Conservation (phyloP, 164 flowering plant species). For the Macadamia tetraphylla region DNA sequence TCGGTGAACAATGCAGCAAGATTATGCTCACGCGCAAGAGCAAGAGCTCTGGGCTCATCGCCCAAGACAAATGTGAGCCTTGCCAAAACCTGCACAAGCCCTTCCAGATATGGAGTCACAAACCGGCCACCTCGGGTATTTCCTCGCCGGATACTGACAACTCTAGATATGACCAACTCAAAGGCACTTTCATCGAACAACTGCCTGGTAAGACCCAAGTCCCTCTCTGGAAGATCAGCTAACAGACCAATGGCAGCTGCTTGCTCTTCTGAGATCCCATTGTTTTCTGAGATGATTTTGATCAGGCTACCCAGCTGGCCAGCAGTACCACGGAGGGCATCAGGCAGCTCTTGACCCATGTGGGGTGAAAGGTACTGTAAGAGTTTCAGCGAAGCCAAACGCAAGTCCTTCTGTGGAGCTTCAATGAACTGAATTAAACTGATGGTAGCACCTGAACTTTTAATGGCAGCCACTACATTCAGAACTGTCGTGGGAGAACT, state of each 20-base stretch:
- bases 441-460: conserved; percentile 82
- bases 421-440: conserved; percentile 96
- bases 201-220: conserved; percentile 67
- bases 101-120: conserved; percentile 78
- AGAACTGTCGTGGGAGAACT: conserved; percentile 44
- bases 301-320: conserved; percentile 80
- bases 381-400: conserved; percentile 77
- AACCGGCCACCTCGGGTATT: conserved; percentile 68
- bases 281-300: conserved; percentile 50
- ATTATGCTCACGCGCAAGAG: conserved; percentile 56
- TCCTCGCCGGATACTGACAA: conserved; percentile 55
- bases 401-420: conserved; percentile 77
- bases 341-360: conserved; percentile 85
- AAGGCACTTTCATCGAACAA: conserved; percentile 78
- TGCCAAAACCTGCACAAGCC: conserved; percentile 71
- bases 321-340: conserved; percentile 63
- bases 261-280: conserved; percentile 80
- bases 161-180: conserved; percentile 36
- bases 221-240: conserved; percentile 86
- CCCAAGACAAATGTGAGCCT: conserved; percentile 72
- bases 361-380: conserved; percentile 75
- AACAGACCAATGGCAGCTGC: conserved; percentile 81
- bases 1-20: conserved; percentile 68
- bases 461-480: conserved; percentile 74
- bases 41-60: conserved; percentile 51